phyloP scores from a whole-genome alignment of 345 rosid genomes.

The Sapria himalayana region DNA sequence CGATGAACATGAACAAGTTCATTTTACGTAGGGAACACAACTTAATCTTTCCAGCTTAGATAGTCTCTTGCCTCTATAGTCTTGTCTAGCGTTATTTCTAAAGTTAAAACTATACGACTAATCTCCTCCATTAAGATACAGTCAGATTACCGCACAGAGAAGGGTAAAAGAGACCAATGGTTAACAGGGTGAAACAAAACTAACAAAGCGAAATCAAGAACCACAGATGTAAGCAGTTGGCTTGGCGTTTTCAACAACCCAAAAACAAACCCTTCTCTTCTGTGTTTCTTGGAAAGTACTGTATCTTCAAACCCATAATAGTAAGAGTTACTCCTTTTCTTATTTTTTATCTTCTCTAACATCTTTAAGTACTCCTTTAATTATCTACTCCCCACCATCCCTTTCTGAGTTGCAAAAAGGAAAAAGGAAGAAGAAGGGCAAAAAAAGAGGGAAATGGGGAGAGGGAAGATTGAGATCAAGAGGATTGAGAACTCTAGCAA shows the following conservation, averaged over 20 bases:
- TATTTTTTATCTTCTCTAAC: constrained; percentile 7
- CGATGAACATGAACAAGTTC: not conserved
- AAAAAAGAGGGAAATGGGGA: constrained; percentile 28
- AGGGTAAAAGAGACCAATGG: constrained; percentile 14
- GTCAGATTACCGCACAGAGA: not conserved
- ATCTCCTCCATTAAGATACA: constrained; percentile 2
- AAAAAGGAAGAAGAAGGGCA: constrained; percentile 3
- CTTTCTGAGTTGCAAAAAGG: constrained; percentile 5
- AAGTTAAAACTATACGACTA: constrained; percentile 2
- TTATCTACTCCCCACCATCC: constrained; percentile 7
- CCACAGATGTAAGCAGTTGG: constrained; percentile 12
- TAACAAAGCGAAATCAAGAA: constrained; percentile 10
- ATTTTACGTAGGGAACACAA: constrained; percentile 1
- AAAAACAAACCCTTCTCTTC: constrained; percentile 27
- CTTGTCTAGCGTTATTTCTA: constrained; percentile 6
- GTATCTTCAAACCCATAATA: constrained; percentile 23
- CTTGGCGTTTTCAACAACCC: constrained; percentile 21
- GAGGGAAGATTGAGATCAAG: constrained; percentile 70
- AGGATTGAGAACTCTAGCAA: constrained; percentile 60
- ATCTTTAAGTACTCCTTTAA: constrained; percentile 5
- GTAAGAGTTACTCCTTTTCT: constrained; percentile 12
- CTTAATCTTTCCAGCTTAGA: constrained; percentile 3
- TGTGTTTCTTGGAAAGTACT: constrained; percentile 30
- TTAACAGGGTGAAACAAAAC: constrained; percentile 15
- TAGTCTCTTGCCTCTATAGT: too few species aligned